Evolutionary conservation across 2,329 filamentous ascomycete genomes (phyloP).

Genomic region (Hawksworthiomyces lignivorus): DNA sequence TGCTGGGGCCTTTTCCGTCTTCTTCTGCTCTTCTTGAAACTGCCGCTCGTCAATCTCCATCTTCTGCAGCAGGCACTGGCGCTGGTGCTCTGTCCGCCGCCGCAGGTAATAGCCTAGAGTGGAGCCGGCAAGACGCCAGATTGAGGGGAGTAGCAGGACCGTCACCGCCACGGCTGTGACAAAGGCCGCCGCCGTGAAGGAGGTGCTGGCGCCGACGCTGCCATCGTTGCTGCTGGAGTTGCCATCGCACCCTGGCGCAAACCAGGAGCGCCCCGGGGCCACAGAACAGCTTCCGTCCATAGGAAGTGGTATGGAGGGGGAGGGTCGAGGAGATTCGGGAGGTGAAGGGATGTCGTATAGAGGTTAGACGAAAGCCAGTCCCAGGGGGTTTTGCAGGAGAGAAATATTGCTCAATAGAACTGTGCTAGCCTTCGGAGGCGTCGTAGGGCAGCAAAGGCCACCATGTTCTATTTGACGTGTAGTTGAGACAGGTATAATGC

Average conservation of each 20-base stretch:
- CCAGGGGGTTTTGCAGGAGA: neutral
- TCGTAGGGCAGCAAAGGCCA: neutral
- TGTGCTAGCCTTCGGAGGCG: slow-evolving; percentile 2
- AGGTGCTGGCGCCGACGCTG: neutral
- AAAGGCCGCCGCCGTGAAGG: neutral
- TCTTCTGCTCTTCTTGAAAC: slow-evolving; percentile 26
- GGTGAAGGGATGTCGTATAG: neutral
- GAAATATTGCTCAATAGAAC: neutral
- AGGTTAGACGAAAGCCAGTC: neutral
- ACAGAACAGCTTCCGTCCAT: slow-evolving; percentile 3
- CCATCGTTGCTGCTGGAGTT: neutral
- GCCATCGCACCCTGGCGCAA: neutral
- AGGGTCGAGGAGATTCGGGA: too few relatives aligned
- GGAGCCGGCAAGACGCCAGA: slow-evolving; percentile 33
- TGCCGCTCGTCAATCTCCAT: slow-evolving; percentile 39
- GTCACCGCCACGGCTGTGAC: slow-evolving; percentile 18
- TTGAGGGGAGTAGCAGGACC: slow-evolving; percentile 25
- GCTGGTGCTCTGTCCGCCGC: slow-evolving; percentile 56
- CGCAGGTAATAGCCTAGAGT: slow-evolving; percentile 53
- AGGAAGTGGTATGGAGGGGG: too few relatives aligned
- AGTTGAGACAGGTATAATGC: neutral
- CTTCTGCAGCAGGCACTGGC: slow-evolving; percentile 46
- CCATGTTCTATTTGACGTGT: slow-evolving; percentile 1
- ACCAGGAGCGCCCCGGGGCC: slow-evolving; percentile 1
- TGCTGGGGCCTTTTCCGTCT: slow-evolving; percentile 4